phyloP scores from a whole-genome alignment of 371 early-diverging fungal genomes.

The Lichtheimia ramosa region DNA sequence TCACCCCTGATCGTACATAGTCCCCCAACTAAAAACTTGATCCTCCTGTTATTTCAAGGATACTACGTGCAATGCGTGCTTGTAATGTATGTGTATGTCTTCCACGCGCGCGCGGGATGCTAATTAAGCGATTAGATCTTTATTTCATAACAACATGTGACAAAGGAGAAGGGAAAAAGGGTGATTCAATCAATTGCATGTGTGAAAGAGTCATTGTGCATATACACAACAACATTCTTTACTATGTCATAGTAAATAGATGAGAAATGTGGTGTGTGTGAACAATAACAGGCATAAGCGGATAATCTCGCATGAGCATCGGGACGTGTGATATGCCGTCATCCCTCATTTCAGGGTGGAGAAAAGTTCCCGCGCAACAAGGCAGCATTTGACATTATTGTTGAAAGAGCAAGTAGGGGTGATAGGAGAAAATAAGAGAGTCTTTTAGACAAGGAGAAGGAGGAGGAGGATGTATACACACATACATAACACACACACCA shows the following conservation, averaged over 20 bases:
- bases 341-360: constrained; percentile 2
- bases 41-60: too few relatives aligned
- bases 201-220: too few relatives aligned
- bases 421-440: background rate
- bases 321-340: constrained; percentile 4
- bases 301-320: background rate
- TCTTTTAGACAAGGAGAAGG: background rate
- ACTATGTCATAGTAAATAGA: too few relatives aligned
- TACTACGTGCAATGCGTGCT: too few relatives aligned
- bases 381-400: too few relatives aligned
- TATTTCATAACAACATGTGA: background rate
- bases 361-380: background rate
- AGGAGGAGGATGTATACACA: background rate
- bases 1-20: too few relatives aligned
- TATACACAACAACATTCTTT: too few relatives aligned
- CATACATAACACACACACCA: background rate
- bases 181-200: background rate
- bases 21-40: too few relatives aligned
- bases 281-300: background rate
- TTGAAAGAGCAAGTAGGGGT: background rate
- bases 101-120: too few relatives aligned
- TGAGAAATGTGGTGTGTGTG: background rate
- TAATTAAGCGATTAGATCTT: too few relatives aligned
- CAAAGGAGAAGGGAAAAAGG: background rate
- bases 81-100: too few relatives aligned